A percentile compares a stretch with the other conserved stretches of the same genome.
Evolutionary conservation across 331 rosid genomes (phyloP).

Genomic region (Phaseolus coccineus): DNA sequence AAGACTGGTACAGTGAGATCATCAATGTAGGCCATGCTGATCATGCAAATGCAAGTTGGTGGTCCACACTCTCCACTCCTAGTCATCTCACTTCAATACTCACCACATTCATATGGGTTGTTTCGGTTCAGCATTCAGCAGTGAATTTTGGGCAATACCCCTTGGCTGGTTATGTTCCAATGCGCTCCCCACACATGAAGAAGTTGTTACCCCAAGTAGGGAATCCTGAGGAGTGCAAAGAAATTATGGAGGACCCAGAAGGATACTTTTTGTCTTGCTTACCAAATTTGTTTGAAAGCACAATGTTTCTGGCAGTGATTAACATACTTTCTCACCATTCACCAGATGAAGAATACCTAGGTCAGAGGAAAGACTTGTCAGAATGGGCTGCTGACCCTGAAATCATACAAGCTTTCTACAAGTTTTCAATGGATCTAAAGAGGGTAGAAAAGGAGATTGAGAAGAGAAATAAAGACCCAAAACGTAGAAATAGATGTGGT

Average conservation of each 20-base stretch:
- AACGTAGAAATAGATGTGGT: constrained; percentile 55
- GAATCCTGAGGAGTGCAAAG: constrained; percentile 55
- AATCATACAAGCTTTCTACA: constrained; percentile 54
- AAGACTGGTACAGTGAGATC: constrained; percentile 73
- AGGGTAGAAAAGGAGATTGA: constrained; percentile 54
- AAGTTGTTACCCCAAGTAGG: constrained; percentile 63
- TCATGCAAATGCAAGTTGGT: constrained; percentile 72
- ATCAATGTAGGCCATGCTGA: constrained; percentile 76
- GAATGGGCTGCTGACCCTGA: constrained; percentile 72
- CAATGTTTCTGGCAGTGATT: constrained; percentile 75
- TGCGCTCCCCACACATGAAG: constrained; percentile 79
- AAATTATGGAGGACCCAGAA: constrained; percentile 71
- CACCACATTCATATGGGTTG: constrained; percentile 80
- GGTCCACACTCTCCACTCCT: constrained; percentile 66
- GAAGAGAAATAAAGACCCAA: constrained; percentile 47
- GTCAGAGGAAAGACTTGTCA: constrained; percentile 73
- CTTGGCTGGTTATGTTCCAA: constrained; percentile 82
- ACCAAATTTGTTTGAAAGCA: constrained; percentile 72
- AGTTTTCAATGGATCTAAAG: constrained; percentile 51
- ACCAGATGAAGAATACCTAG: constrained; percentile 78
- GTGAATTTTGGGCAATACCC: constrained; percentile 91
- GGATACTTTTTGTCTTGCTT: constrained; percentile 61
- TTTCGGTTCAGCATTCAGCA: constrained; percentile 82
- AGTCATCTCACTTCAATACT: constrained; percentile 65
- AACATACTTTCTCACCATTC: constrained; percentile 78